A percentile compares a stretch with the other conserved stretches of the same genome.
phyloP scores from a whole-genome alignment of 495 filamentous ascomycete genomes.

The Hypoxylon cercidicola region DNA sequence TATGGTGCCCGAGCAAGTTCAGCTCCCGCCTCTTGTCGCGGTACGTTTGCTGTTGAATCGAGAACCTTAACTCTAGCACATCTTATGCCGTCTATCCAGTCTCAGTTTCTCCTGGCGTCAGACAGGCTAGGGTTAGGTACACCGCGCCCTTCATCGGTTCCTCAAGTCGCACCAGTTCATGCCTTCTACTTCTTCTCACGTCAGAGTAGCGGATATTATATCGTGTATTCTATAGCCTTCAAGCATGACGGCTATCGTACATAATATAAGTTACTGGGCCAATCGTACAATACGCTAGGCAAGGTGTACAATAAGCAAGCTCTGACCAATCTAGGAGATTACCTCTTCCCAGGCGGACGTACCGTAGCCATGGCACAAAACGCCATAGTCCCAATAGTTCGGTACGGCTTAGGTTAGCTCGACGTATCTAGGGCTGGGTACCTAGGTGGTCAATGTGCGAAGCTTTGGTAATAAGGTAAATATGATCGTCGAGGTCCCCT shows the following conservation, averaged over 20 bases:
- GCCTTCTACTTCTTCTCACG: slow-evolving; percentile 26
- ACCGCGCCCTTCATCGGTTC: neutral
- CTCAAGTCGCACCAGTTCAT: neutral
- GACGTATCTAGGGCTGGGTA: slow-evolving; percentile 10
- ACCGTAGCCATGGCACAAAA: slow-evolving; percentile 14
- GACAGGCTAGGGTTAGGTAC: neutral
- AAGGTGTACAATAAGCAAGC: slow-evolving; percentile 4
- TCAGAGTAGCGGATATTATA: slow-evolving; percentile 41
- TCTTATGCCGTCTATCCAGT: neutral
- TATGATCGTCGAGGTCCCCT: too few species aligned
- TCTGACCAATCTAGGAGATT: slow-evolving; percentile 35
- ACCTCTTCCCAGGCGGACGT: slow-evolving; percentile 12
- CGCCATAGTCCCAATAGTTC: slow-evolving; percentile 11
- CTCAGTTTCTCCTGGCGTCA: neutral
- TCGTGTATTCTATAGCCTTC: slow-evolving; percentile 10
- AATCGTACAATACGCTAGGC: slow-evolving; percentile 2
- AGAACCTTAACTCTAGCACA: neutral
- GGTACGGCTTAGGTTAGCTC: slow-evolving; percentile 19
- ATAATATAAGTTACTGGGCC: slow-evolving; percentile 5
- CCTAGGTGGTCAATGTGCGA: too few species aligned
- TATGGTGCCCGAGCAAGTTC: neutral
- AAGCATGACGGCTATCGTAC: too few species aligned
- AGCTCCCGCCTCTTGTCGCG: slow-evolving; percentile 1
- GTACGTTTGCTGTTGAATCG: neutral
- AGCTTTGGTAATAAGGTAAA: too few species aligned